Base-by-base conservation (phyloP, 208 protist genomes). In the Strigomonas oncopelti region DNA sequence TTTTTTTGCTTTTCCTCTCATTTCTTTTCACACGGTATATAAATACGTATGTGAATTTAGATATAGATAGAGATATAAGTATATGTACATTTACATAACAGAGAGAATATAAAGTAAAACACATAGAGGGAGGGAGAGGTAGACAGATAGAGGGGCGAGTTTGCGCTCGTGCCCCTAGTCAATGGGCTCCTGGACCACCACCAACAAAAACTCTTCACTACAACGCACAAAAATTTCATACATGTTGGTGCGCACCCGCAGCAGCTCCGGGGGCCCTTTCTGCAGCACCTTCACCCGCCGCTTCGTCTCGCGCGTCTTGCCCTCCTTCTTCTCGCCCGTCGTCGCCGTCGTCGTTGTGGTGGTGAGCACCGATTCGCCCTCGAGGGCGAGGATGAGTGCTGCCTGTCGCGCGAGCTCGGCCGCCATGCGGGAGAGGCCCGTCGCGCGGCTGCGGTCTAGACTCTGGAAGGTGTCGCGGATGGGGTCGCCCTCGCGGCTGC, bases 391-490 rank as follows among this genome's bases (percentile, higher is more conserved):
- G 4, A 85, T 27, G 20, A 56, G 32, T 1, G 74, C 71, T 1
- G 80, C 76, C 57, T 78, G 71, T 2, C 69, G 75, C 8, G 63
- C 75, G 9, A 81, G 59, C 32, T 87, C 85, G 7, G 83, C 74
- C 0, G 90, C 90, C 75, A 85, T 79, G 9, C 64, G 58, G 9
- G 83, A 75, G 59, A 92, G 90, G 29, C 71, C 60, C 31, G 81
- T 71, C 20, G 87, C 85, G 34, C 69, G 48, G 27, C 69, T 82
- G 36, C 90, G 77, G 74, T 95, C 90, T n/a, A 95, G 69, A 36
- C 78, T 81, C 42, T 91, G 83, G 68, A 95, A 95, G 61, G 72
- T 93, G 59, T 95, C 90, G 20, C 90, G 82, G 38, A 95, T 89
- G 5, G 87, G 85, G 20, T 79, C 69, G 22, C 90, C 90, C 11